Conservation (phyloP, 371 early-diverging fungal species). For the Rhizopus sp. region DNA sequence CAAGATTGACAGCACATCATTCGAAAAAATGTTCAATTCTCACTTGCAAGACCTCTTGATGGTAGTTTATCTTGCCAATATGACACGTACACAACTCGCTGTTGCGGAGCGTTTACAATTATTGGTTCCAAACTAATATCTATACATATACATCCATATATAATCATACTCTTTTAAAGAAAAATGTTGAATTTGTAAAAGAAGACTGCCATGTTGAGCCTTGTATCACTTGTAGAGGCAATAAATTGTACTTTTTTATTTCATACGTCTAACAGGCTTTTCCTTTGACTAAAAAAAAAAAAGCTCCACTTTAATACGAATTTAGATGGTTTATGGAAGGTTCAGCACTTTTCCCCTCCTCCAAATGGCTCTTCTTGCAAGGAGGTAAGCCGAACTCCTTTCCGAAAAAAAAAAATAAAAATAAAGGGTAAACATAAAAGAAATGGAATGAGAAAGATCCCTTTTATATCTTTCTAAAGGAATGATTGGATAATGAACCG, state of each 20-base stretch:
- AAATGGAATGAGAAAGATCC: too few relatives aligned
- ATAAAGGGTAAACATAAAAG: too few relatives aligned
- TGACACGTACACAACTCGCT: conserved; percentile 92
- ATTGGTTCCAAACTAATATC: conserved; percentile 55
- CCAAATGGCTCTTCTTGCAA: too few relatives aligned
- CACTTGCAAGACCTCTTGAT: conserved; percentile 93
- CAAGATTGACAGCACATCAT: conserved; percentile 80
- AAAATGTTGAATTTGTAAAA: not conserved
- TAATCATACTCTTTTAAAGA: not conserved
- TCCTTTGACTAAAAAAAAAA: too few relatives aligned
- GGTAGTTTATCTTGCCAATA: conserved; percentile 93
- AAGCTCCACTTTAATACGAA: too few relatives aligned
- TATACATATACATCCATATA: conserved; percentile 10
- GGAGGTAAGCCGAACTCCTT: too few relatives aligned
- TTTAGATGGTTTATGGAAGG: too few relatives aligned
- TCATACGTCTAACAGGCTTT: not conserved
- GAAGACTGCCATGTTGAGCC: not conserved
- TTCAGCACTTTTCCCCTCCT: too few relatives aligned
- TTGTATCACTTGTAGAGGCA: not conserved
- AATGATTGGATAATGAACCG: too few relatives aligned
- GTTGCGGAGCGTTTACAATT: conserved; percentile 89
- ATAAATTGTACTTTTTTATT: not conserved
- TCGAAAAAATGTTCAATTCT: conserved; percentile 90
- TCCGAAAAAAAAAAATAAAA: too few relatives aligned
- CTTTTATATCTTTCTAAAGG: too few relatives aligned